Conservation (phyloP, 495 filamentous ascomycete species). For the Cudoniella acicularis region DNA sequence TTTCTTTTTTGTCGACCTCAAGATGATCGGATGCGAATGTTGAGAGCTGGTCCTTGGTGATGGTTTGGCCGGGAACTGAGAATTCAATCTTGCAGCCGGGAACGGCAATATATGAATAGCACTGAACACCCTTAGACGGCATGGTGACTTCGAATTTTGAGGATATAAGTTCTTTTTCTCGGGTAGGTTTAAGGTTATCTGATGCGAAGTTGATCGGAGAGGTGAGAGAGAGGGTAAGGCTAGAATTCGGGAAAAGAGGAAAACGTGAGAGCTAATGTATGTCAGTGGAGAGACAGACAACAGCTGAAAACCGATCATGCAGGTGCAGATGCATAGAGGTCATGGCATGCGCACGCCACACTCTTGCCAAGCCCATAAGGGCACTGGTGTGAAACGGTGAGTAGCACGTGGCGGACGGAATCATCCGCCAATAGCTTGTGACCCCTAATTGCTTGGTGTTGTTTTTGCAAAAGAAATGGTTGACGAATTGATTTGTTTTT, state of each 20-base stretch:
- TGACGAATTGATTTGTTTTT: too few relatives aligned
- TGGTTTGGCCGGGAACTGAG: slow-evolving; percentile 37
- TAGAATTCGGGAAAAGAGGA: neutral
- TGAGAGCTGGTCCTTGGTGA: slow-evolving; percentile 30
- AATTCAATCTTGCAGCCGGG: slow-evolving; percentile 40
- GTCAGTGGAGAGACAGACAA: neutral
- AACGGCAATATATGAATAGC: slow-evolving; percentile 44
- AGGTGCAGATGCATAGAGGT: neutral
- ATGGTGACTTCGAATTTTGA: slow-evolving; percentile 27
- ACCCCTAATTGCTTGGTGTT: too few relatives aligned
- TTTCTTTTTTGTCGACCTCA: slow-evolving; percentile 43
- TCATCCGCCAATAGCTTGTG: neutral
- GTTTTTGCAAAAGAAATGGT: too few relatives aligned
- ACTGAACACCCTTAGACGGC: slow-evolving; percentile 49
- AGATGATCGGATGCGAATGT: slow-evolving; percentile 37
- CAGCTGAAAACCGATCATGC: neutral
- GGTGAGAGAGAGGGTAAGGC: neutral
- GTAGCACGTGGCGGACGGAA: neutral
- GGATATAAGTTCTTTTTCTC: neutral
- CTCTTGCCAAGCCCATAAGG: neutral
- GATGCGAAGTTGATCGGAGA: neutral
- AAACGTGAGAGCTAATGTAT: neutral
- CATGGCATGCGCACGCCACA: neutral
- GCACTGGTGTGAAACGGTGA: neutral
- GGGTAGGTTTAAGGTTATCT: neutral